Conservation (phyloP, 2,329 filamentous ascomycete species). For the Penicillium oxalicum region DNA sequence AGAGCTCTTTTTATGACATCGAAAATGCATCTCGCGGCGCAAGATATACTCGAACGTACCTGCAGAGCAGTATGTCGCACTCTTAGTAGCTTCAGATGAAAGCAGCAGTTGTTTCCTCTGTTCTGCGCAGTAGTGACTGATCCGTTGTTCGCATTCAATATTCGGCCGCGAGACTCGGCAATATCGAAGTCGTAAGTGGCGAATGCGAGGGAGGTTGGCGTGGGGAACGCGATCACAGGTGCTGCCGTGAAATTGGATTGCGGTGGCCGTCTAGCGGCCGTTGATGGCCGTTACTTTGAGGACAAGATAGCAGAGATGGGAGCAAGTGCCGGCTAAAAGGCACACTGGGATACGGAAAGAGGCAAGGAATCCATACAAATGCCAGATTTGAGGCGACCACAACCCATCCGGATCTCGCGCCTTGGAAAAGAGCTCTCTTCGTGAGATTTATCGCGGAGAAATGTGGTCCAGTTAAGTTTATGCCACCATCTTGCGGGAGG, state of each 20-base stretch:
- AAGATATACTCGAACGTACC: conserved; percentile 5
- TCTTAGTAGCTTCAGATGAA: background rate
- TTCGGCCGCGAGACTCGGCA: background rate
- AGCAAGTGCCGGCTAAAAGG: conserved; percentile 5
- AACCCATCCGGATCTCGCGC: conserved; percentile 9
- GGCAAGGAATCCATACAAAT: conserved; percentile 13
- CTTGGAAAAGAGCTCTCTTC: background rate
- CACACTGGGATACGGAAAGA: conserved; percentile 14
- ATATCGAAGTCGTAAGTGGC: background rate
- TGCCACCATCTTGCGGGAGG: conserved; percentile 7
- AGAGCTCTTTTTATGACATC: too few relatives aligned
- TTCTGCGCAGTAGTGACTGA: background rate
- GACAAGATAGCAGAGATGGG: conserved; percentile 17
- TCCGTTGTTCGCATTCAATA: background rate
- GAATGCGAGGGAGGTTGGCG: conserved; percentile 2
- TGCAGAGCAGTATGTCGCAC: conserved; percentile 2
- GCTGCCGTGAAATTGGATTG: conserved; percentile 1
- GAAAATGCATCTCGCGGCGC: too few relatives aligned
- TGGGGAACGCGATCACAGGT: conserved; percentile 4
- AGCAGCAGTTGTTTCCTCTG: background rate
- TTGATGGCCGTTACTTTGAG: conserved; percentile 13
- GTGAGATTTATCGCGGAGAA: background rate
- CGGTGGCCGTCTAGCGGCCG: conserved; percentile 4
- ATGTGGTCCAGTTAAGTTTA: background rate
- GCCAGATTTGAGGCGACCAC: conserved; percentile 6